These are phyloP conservation scores for Waltiozyma sp. DNA, from an alignment of 1,139 yeast species.

Conservation along the genomic window DNA sequence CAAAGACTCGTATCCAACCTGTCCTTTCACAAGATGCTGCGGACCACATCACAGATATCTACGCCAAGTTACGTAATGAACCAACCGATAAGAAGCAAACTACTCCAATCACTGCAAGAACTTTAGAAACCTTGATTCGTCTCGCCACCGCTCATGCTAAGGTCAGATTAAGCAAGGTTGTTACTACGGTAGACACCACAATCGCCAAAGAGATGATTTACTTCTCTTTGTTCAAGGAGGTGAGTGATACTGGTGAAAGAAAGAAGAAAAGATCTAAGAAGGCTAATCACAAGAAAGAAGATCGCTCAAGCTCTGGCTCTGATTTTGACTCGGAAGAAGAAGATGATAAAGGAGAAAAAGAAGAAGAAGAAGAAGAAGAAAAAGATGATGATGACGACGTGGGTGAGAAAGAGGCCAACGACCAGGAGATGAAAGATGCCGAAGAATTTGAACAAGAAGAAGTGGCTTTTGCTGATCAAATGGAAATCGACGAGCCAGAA, in stretches of 20 bases:
- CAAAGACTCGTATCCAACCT: conserved; percentile 82
- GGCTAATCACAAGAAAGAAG: conserved; percentile 10
- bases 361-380: conserved; percentile 8
- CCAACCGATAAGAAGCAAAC: conserved; percentile 63
- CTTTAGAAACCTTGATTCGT: conserved; percentile 92
- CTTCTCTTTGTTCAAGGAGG: conserved; percentile 79
- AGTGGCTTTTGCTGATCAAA: not conserved
- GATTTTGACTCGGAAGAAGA: conserved; percentile 12
- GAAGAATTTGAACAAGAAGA: conserved; percentile 5
- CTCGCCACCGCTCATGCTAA: conserved; percentile 95
- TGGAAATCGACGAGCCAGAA: not conserved
- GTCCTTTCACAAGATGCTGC: conserved; percentile 70
- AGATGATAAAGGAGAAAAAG: conserved; percentile 3
- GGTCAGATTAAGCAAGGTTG: conserved; percentile 67
- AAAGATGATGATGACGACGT: conserved; percentile 4
- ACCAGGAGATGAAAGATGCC: too few relatives aligned
- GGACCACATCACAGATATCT: conserved; percentile 69
- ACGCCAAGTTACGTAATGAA: conserved; percentile 78
- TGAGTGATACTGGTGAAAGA: conserved; percentile 20
- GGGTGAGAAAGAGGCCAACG: conserved; percentile 13
- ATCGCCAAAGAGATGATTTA: conserved; percentile 81
- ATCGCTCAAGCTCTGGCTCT: conserved; percentile 15
- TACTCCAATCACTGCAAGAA: conserved; percentile 97
- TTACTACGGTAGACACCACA: conserved; percentile 70
- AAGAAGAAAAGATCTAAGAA: conserved; percentile 23